Evolutionary conservation across 2,329 filamentous ascomycete species (phyloP), one percentile per base, ranked within the genome.

Genomic region (Ophiocordyceps camponoti-leonardi): DNA sequence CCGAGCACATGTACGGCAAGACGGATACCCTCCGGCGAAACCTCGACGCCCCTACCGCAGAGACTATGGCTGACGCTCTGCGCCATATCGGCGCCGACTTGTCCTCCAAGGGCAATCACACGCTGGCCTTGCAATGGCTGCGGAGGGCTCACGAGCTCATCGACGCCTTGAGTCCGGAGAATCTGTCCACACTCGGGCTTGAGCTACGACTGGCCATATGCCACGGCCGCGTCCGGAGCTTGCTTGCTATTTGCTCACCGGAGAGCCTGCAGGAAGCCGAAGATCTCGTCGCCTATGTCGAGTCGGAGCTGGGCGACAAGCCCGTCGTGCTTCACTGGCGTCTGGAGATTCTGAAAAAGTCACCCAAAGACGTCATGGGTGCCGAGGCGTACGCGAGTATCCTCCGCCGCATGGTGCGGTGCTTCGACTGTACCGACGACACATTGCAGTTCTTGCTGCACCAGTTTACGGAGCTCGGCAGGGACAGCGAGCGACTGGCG

Each of bases 1-100:
- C 85, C 26, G 85, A 94, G 46, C 77, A 86, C 58, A 77, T 92
- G 68, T 88, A 81, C 59, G 61, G 61, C 33, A 83, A 83, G 53
- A 61, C 76, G 2, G 62, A 65, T 53, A 63, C 49, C n/a, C 58
- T 62, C 11, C 59, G 53, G 35, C 55, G 54, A 20, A 54, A 45
- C 1, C 57, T 75, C 2, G 69, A 79, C 41, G 59, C 70, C 0
- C 49, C 60, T 2, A 69, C 69, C 1, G 67, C 71, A 2, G 81
- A 88, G 57, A 68, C 66, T 35, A 61, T 88, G 41, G 72, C 79
- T 4, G 79, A 86, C 52, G 64, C 81, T 2, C 67, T 87, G 8
- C 84, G 80, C 50, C 77, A 82, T 48, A 83, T 94, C 39, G 86
- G 86, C 4, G 77, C 71, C 43, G 68, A 70, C 14, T 61, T 81